Percentiles rank a stretch among this genome's conserved stretches.
These are phyloP conservation scores for Thielaviopsis punctulata DNA, from an alignment of 2,329 filamentous ascomycete species.

Conservation along the genomic window DNA sequence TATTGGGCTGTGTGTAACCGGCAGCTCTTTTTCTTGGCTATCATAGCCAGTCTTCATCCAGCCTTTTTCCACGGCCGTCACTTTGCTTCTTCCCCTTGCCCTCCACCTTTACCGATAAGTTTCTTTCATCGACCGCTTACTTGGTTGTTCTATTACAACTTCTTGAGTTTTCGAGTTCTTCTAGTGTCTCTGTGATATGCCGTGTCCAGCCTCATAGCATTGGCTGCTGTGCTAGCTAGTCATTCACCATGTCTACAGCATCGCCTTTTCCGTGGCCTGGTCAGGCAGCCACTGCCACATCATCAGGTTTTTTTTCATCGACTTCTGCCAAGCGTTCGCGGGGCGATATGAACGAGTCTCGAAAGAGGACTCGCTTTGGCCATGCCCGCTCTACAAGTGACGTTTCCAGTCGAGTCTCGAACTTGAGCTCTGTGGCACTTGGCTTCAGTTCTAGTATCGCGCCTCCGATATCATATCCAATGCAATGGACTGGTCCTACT, in stretches of 20 bases:
- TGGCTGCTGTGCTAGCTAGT: neutral
- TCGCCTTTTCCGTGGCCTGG: neutral
- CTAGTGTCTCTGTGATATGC: neutral
- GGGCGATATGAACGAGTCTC: conserved; percentile 5
- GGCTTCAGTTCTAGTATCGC: neutral
- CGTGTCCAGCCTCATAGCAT: neutral
- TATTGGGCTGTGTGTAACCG: too few relatives aligned
- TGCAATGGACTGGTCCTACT: conserved; percentile 16
- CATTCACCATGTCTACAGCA: neutral
- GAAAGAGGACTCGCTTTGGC: conserved; percentile 2
- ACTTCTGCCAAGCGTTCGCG: conserved; percentile 2
- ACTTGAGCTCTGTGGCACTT: neutral
- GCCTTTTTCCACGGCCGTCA: too few relatives aligned
- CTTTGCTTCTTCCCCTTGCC: too few relatives aligned
- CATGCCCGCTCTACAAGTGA: neutral
- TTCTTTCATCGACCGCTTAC: too few relatives aligned
- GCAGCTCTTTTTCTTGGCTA: too few relatives aligned
- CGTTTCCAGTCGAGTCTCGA: neutral
- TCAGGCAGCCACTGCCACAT: neutral
- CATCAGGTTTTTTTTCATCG: neutral
- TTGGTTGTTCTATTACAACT: too few relatives aligned
- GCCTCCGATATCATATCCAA: neutral
- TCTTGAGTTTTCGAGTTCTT: neutral
- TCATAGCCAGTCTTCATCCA: too few relatives aligned
- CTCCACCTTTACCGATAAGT: too few relatives aligned